A percentile compares a stretch with the other conserved stretches of the same genome.
Evolutionary conservation across 495 filamentous ascomycete genomes (phyloP).

Genomic region (Podospora pseudopauciseta): DNA sequence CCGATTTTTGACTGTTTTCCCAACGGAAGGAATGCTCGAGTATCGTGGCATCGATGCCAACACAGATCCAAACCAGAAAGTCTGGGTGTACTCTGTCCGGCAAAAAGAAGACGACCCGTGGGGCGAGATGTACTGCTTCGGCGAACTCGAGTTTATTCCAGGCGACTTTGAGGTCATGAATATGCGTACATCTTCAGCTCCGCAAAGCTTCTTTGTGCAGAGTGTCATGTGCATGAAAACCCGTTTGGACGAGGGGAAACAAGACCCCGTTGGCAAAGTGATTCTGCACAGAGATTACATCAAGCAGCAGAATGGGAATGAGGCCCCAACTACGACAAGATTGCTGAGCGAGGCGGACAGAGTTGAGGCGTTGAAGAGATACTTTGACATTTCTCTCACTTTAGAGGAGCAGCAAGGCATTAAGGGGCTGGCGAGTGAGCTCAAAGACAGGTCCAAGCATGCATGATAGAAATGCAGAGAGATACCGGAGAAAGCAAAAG

Average conservation of each 20-base stretch:
- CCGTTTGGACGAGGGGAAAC: conserved; percentile 38
- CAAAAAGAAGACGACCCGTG: conserved; percentile 26
- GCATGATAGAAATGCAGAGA: conserved; percentile 1
- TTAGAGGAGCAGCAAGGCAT: conserved; percentile 54
- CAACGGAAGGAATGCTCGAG: conserved; percentile 19
- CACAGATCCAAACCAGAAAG: conserved; percentile 28
- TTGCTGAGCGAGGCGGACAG: conserved; percentile 52
- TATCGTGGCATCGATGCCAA: conserved; percentile 28
- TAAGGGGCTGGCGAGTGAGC: conserved; percentile 47
- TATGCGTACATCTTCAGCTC: conserved; percentile 41
- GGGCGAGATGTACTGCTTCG: conserved; percentile 42
- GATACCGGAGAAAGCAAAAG: too few relatives aligned
- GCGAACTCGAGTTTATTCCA: conserved; percentile 41
- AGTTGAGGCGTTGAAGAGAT: conserved; percentile 47
- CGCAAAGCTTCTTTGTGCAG: conserved; percentile 42
- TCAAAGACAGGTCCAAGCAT: conserved; percentile 20
- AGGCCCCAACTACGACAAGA: conserved; percentile 44
- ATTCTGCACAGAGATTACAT: conserved; percentile 55
- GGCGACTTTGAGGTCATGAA: conserved; percentile 60
- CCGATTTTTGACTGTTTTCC: conserved; percentile 16
- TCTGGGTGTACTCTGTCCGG: conserved; percentile 44
- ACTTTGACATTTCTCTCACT: conserved; percentile 54
- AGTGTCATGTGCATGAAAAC: conserved; percentile 37
- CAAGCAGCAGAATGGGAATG: conserved; percentile 53
- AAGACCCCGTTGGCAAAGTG: conserved; percentile 32